These are phyloP conservation scores for Tribonema minus DNA, from an alignment of 108 stramenopile species.

Conservation along the genomic window DNA sequence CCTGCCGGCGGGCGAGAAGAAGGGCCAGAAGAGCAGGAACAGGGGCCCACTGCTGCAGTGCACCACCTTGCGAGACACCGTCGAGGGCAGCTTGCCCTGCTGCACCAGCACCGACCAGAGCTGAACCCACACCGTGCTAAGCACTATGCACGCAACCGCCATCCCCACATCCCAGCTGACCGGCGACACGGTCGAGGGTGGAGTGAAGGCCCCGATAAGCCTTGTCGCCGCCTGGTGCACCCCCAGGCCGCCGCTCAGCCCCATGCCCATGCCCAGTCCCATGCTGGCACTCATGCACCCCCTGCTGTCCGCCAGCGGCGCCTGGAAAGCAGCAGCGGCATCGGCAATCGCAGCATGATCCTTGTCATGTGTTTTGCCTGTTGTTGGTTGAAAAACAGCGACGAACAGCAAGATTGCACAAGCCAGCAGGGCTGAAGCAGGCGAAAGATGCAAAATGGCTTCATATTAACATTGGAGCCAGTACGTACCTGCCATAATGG, in stretches of 20 bases:
- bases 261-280: neutral
- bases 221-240: neutral
- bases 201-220: neutral
- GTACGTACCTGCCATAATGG: no score
- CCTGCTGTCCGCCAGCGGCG: no score
- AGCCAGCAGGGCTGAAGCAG: no score
- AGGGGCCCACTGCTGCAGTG: slow-evolving; percentile 51
- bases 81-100: neutral
- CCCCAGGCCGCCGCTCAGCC: neutral
- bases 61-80: slow-evolving; percentile 54
- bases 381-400: no score
- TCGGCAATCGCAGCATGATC: no score
- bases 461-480: no score
- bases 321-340: neutral
- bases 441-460: no score
- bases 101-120: slow-evolving; percentile 35
- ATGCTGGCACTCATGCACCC: neutral
- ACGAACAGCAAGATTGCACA: no score
- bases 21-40: slow-evolving; percentile 53
- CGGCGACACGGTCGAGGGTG: slow-evolving; percentile 9
- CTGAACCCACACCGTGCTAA: slow-evolving; percentile 38
- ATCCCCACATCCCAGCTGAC: slow-evolving; percentile 32
- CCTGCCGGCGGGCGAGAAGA: slow-evolving; percentile 37
- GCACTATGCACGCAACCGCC: slow-evolving; percentile 16
- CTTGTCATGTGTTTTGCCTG: no score